Evolutionary conservation across 208 protist genomes (phyloP), one percentile per base, ranked within the genome.

Genomic region (Leishmania major): DNA sequence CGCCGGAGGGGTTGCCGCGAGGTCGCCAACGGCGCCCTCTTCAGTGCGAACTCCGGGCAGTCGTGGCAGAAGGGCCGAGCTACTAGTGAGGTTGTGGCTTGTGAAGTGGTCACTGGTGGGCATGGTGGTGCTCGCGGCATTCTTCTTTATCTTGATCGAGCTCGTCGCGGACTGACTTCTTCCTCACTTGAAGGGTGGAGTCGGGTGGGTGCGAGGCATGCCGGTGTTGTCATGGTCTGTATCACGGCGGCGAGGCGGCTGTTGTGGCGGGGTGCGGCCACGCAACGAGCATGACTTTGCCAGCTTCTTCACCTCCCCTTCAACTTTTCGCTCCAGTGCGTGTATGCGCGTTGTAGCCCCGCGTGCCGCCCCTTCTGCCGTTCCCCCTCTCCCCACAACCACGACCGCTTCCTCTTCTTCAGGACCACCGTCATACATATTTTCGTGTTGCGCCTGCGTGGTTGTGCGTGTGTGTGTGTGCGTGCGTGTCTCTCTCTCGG

Each of bases 81-180:
- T 73, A 55, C 5, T 85, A 2, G n/a, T 76, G 13, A 55, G 51
- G 51, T 5, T 55, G 15, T 1, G 51, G 51, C 51, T 55, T 55
- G 51, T 55, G 19, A 82, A 81, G 74, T 86, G 82, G 82, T 77
- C 73, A n/a, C 66, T 86, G 45, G 37, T 86, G 57, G n/a, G 72
- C 22, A 17, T 82, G 10, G 82, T 76, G 22, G 82, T 74, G 7
- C 72, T 86, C 7, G 25, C 75, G 2, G 82, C 73, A 0, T 51
- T 82, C 37, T 35, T 79, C 10, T 62, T 82, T 7, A 76, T 82
- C 47, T 13, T 82, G 7, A 7, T 76, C 0, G 77, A 75, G 22
- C 75, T 75, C 47, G 25, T 59, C 19, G 70, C n/a, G 28, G 74
- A 79, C 55, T 86, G 77, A 80, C 11, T 31, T 60, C 31, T 59